A percentile compares a stretch with the other conserved stretches of the same genome.
Conservation (phyloP, 345 rosid species). For the Rhizophora mangle region DNA sequence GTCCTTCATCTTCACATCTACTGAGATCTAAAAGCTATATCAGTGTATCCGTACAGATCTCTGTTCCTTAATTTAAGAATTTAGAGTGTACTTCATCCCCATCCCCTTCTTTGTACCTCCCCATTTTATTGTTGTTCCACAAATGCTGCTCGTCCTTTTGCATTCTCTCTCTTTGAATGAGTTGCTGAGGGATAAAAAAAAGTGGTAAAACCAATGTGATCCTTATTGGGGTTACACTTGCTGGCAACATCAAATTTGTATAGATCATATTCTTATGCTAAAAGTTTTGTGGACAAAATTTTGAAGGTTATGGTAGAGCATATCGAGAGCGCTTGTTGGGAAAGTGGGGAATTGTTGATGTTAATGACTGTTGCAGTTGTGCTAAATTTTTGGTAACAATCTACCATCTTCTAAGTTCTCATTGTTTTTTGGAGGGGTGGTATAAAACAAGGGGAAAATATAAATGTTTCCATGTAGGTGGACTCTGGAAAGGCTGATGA, state of each 20-base stretch:
- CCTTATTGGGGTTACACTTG: neutral
- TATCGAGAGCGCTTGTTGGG: slow-evolving; percentile 76
- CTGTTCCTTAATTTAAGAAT: neutral
- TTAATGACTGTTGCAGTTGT: slow-evolving; percentile 93
- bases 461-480: slow-evolving; percentile 45
- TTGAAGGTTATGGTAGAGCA: slow-evolving; percentile 90
- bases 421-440: neutral
- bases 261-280: slow-evolving; percentile 2
- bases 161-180: slow-evolving; percentile 1
- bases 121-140: neutral
- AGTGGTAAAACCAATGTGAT: neutral
- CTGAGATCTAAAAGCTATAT: neutral
- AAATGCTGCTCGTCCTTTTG: neutral
- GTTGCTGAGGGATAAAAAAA: neutral
- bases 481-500: slow-evolving; percentile 71
- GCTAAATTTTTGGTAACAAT: slow-evolving; percentile 74
- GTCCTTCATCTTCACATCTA: slow-evolving; percentile 19
- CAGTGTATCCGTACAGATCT: neutral
- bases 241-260: neutral
- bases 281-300: neutral
- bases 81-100: neutral
- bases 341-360: slow-evolving; percentile 91
- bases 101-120: neutral
- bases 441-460: slow-evolving; percentile 1
- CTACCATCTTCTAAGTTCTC: slow-evolving; percentile 2